Evolutionary conservation across 805 yeast genomes (phyloP), one percentile per base, ranked within the genome.

Genomic region (Kodamaea kakaduensis): DNA sequence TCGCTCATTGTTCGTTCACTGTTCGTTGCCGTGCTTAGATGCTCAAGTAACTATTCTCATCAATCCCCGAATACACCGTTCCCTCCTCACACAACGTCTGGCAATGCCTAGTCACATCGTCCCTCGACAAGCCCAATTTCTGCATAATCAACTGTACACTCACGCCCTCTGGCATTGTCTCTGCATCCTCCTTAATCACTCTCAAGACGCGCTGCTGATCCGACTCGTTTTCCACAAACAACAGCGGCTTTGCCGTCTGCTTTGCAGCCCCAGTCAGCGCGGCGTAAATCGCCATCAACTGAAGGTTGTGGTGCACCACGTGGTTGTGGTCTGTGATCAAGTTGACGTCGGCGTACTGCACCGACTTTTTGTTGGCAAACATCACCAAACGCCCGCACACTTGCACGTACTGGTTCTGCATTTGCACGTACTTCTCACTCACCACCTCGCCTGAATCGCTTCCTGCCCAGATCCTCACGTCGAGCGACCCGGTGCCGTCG

Each of bases 111-210:
- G 63, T 61, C 14, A 74, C 81, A 19, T 68, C 72, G 16, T 69
- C 75, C 35, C 64, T 71, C 23, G 71, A 49, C 6, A 81, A 40
- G 33, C 65, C 68, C 50, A 83, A 62, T 20, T 69, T 65, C 49
- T 78, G 84, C 9, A 79, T 68, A 40, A 84, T 73, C 42, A 75
- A 66, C 37, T 71, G 73, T 9, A 77, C 63, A 15, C 85, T 87
- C n/a, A 83, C 87, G 46, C 90, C 90, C 52, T 83, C 88, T 30
- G 69, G 74, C 84, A 78, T 81, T 33, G 70, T 62, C 42, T 69
- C 63, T 36, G 81, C 58, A 51, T 73, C 63, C 41, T 72, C 69
- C 47, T 67, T 58, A 40, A 78, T 63, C 33, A 75, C 68, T 14
- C 68, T 64, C 40, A 67, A 58, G 36, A 79, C 67, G 46, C 56